phyloP scores from a whole-genome alignment of 306 rosid genomes.

The Rosa persica region DNA sequence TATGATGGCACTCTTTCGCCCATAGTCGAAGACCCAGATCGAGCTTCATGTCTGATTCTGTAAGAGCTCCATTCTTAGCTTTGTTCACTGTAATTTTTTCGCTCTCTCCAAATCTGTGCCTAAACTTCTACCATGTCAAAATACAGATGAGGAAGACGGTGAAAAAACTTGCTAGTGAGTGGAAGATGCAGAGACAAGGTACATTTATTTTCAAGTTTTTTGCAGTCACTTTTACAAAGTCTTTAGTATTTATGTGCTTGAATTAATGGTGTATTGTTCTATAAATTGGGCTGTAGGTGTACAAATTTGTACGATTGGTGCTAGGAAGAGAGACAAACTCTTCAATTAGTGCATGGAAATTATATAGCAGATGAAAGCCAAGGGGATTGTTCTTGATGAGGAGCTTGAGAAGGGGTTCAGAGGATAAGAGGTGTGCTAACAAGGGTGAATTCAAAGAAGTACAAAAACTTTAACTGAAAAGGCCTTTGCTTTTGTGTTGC shows the following conservation, averaged over 20 bases:
- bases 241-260: not conserved
- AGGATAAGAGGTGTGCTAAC: too few species aligned
- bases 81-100: not conserved
- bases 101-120: not conserved
- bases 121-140: not conserved
- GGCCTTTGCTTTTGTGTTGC: too few species aligned
- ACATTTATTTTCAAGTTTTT: conserved; percentile 19
- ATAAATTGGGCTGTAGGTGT: conserved; percentile 46
- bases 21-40: conserved; percentile 82
- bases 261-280: not conserved
- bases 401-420: too few species aligned
- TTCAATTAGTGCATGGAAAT: too few species aligned
- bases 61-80: conserved; percentile 27
- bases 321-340: conserved; percentile 57
- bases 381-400: not conserved
- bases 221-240: not conserved
- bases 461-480: too few species aligned
- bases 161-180: conserved; percentile 70
- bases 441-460: too few species aligned
- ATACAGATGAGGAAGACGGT: conserved; percentile 88
- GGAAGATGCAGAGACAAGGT: conserved; percentile 96
- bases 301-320: conserved; percentile 66
- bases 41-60: conserved; percentile 80
- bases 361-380: not conserved
- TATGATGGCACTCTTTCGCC: conserved; percentile 94